These are phyloP conservation scores for Hanseniaspora clermontiae DNA, from an alignment of 805 yeast genomes.

Conservation along the genomic window DNA sequence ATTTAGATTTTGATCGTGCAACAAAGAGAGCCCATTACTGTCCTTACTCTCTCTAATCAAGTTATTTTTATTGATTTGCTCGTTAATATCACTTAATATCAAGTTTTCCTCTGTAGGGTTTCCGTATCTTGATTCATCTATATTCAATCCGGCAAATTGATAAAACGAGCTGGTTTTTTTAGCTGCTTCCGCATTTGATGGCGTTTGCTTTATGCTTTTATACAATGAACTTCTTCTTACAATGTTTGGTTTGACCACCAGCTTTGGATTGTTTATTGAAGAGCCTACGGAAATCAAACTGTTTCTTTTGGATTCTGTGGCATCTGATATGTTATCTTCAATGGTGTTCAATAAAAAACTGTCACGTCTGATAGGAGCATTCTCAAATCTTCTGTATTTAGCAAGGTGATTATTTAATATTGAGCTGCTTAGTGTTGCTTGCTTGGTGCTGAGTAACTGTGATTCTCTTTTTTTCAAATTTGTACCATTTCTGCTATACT, in stretches of 20 bases:
- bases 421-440: not conserved
- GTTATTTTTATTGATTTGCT: not conserved
- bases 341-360: conserved; percentile 5
- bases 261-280: not conserved
- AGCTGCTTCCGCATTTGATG: not conserved
- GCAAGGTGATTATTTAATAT: not conserved
- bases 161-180: not conserved
- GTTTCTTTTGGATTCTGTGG: conserved; percentile 2
- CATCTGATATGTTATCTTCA: conserved; percentile 9
- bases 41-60: not conserved
- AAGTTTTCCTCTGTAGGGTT: conserved; percentile 10
- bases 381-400: not conserved
- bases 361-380: not conserved
- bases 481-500: conserved; percentile 7
- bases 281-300: conserved; percentile 8
- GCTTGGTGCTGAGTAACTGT: not conserved
- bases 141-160: not conserved
- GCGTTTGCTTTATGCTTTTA: not conserved
- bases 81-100: conserved; percentile 7
- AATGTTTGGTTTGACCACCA: not conserved
- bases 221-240: not conserved
- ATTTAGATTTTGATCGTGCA: conserved; percentile 4
- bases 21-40: not conserved
- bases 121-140: conserved; percentile 5
- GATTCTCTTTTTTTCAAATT: not conserved